These are phyloP conservation scores for Pseudocercospora fijiensis DNA, from an alignment of 2,329 filamentous ascomycete genomes.

Conservation along the genomic window DNA sequence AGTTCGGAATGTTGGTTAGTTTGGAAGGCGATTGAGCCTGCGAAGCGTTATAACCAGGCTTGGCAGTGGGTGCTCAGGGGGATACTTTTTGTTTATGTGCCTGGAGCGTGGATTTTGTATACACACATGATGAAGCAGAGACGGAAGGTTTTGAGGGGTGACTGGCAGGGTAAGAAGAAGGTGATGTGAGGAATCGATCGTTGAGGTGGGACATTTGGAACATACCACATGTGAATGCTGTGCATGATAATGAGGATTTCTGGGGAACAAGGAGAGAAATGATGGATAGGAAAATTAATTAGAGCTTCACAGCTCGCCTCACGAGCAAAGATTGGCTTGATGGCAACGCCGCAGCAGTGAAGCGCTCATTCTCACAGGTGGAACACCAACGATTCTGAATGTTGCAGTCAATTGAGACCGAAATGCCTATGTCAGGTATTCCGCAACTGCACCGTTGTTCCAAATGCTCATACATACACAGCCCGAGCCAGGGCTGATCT, in stretches of 20 bases:
- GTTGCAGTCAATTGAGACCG: not conserved
- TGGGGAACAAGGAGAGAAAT: not conserved
- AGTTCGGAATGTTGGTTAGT: constrained; percentile 82
- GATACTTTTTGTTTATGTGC: constrained; percentile 73
- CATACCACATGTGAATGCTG: not conserved
- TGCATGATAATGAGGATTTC: not conserved
- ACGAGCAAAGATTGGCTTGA: not conserved
- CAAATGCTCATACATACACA: constrained; percentile 2
- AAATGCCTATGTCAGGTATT: not conserved
- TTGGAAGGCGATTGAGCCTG: constrained; percentile 63
- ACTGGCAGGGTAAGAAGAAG: constrained; percentile 53
- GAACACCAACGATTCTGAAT: not conserved
- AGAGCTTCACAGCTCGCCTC: not conserved
- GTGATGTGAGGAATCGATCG: not conserved
- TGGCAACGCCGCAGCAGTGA: not conserved
- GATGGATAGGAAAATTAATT: not conserved
- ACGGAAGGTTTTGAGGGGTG: constrained; percentile 66
- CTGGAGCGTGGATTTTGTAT: constrained; percentile 83
- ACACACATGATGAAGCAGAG: constrained; percentile 94
- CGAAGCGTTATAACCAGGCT: constrained; percentile 50
- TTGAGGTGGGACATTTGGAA: not conserved
- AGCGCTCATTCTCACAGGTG: not conserved
- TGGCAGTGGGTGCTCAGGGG: constrained; percentile 62
- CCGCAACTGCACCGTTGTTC: not conserved
- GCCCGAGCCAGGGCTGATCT: not conserved